A percentile compares a stretch with the other conserved stretches of the same genome.
These are phyloP conservation scores for Hypericum perforatum DNA, from an alignment of 345 rosid species.

Conservation along the genomic window DNA sequence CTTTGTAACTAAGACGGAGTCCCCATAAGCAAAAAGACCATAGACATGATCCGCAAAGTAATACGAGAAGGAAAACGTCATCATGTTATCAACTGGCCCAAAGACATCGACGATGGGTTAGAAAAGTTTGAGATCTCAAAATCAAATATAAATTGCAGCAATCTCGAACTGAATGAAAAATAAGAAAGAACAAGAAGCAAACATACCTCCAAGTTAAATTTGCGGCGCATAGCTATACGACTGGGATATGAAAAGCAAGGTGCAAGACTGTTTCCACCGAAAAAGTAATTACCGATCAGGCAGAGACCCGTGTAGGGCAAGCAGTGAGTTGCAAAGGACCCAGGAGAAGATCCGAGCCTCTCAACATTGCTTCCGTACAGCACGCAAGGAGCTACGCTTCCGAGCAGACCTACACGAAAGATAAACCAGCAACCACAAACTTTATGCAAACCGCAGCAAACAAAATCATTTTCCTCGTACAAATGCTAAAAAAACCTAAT, in stretches of 20 bases:
- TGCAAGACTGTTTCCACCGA: conserved; percentile 73
- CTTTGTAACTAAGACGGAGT: too few relatives aligned
- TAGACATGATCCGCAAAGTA: too few relatives aligned
- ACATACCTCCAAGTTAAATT: conserved; percentile 87
- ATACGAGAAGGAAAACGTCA: too few relatives aligned
- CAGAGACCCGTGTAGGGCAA: conserved; percentile 61
- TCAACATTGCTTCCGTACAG: conserved; percentile 82
- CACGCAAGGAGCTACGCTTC: conserved; percentile 81
- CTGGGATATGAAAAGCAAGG: conserved; percentile 74
- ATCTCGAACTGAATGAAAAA: too few relatives aligned
- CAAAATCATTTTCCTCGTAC: too few relatives aligned
- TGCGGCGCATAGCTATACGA: conserved; percentile 69
- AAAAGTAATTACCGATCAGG: conserved; percentile 51
- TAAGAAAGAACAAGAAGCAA: conserved; percentile 2
- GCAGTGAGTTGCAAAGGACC: conserved; percentile 76
- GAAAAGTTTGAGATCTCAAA: not conserved
- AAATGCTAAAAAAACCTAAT: too few relatives aligned
- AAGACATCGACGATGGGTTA: too few relatives aligned
- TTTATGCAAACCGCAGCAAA: too few relatives aligned
- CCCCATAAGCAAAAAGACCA: too few relatives aligned
- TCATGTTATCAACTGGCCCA: too few relatives aligned
- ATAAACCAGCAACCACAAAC: not conserved
- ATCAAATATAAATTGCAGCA: not conserved
- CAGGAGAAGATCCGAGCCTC: conserved; percentile 68
- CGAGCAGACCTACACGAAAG: conserved; percentile 60